Conservation (phyloP, 2,329 filamentous ascomycete genomes). For the Diaporthe destruens region DNA sequence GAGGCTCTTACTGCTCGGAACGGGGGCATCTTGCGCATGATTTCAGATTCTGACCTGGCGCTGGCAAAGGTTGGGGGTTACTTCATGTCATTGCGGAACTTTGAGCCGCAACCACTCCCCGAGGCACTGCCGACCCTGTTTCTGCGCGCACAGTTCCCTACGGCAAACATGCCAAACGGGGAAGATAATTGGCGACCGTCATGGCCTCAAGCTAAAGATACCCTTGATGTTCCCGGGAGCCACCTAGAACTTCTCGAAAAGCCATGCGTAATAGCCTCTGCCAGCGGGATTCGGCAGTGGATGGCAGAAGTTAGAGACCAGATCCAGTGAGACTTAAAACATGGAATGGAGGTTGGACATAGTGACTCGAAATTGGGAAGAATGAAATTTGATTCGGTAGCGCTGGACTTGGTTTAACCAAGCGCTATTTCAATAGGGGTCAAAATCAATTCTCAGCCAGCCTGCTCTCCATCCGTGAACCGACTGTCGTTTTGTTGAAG, state of each 20-base stretch:
- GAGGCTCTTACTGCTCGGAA: background rate
- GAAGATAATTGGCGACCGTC: background rate
- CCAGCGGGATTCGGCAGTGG: background rate
- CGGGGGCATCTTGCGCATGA: background rate
- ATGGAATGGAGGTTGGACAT: too few species aligned
- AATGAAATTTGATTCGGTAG: too few species aligned
- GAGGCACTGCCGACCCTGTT: background rate
- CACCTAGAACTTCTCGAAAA: conserved; percentile 2
- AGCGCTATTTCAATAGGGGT: too few species aligned
- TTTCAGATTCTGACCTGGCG: background rate
- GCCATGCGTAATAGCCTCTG: background rate
- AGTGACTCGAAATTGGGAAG: too few species aligned
- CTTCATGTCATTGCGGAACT: background rate
- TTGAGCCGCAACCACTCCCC: background rate
- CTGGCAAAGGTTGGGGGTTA: conserved; percentile 8
- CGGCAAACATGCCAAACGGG: background rate
- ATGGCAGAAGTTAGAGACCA: background rate
- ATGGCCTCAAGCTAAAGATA: background rate
- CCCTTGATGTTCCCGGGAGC: background rate
- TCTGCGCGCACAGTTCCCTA: background rate
- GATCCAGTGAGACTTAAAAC: too few species aligned
- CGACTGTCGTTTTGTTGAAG: too few species aligned
- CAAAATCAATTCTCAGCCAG: too few species aligned
- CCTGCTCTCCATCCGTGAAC: too few species aligned
- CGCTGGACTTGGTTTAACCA: too few species aligned